Percentiles rank a stretch among this genome's conserved stretches.
Evolutionary conservation across 164 flowering plant genomes (phyloP).

Genomic region (Kalanchoe fedtschenkoi): DNA sequence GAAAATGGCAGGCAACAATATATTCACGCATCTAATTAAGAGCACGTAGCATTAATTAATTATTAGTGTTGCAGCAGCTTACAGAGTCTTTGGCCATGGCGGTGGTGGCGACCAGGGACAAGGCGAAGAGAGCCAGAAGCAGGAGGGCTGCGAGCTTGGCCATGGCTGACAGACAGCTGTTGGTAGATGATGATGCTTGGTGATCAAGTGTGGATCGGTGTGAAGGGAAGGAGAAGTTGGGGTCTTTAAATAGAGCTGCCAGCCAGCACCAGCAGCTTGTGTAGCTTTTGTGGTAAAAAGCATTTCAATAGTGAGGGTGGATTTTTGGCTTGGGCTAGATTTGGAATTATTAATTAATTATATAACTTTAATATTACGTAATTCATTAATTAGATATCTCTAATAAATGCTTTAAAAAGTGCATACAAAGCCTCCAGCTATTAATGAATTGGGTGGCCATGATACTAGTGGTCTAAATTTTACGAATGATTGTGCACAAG

Average conservation of each 20-base stretch:
- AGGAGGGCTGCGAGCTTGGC: not conserved
- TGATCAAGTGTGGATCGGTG: not conserved
- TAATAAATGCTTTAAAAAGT: too few relatives aligned
- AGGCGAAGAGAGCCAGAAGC: not conserved
- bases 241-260: not conserved
- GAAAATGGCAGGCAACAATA: too few relatives aligned
- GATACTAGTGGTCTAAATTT: too few relatives aligned
- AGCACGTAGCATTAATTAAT: not conserved
- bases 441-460: too few relatives aligned
- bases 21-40: too few relatives aligned
- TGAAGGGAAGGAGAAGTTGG: not conserved
- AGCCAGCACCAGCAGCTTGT: not conserved
- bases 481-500: too few relatives aligned
- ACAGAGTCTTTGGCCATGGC: conserved; percentile 5
- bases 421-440: too few relatives aligned
- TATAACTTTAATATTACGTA: too few relatives aligned
- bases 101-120: conserved; percentile 4
- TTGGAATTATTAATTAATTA: too few relatives aligned
- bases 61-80: not conserved
- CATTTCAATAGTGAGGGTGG: not conserved
- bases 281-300: conserved; percentile 1
- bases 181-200: not conserved
- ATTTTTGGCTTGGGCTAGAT: not conserved
- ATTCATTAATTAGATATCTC: too few relatives aligned
- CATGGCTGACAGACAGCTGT: not conserved